phyloP scores from a whole-genome alignment of 768 basidiomycete species.

The Chalciporus sphaerocephalus region DNA sequence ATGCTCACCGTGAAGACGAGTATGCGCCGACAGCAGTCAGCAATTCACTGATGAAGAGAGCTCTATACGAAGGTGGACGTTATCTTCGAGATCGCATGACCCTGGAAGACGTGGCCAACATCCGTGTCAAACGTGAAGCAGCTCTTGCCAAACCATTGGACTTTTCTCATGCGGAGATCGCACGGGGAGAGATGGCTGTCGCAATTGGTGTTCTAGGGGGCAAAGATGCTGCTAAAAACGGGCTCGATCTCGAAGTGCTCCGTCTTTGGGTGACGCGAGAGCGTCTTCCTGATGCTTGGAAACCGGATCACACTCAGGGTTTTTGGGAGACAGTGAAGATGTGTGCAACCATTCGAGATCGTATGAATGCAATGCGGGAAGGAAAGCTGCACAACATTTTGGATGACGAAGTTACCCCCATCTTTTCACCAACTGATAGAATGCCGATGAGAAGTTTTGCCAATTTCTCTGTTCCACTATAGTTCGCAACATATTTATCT shows the following conservation, averaged over 20 bases:
- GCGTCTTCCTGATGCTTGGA: conserved; percentile 43
- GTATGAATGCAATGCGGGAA: conserved; percentile 20
- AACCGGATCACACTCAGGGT: conserved; percentile 31
- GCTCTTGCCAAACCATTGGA: conserved; percentile 34
- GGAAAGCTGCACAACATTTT: conserved; percentile 17
- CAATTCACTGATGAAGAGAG: conserved; percentile 35
- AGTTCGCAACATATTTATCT: too few species aligned
- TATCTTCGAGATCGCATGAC: conserved; percentile 28
- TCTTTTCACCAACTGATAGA: conserved; percentile 1
- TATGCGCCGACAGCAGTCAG: conserved; percentile 48
- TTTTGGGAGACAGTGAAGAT: conserved; percentile 23
- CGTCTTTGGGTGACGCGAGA: conserved; percentile 52
- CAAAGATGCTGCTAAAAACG: conserved; percentile 34
- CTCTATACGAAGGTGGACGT: conserved; percentile 35
- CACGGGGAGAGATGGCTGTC: conserved; percentile 63
- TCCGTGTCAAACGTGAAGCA: conserved; percentile 49
- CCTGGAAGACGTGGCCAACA: conserved; percentile 39
- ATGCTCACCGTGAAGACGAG: conserved; percentile 39
- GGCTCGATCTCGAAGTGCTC: conserved; percentile 45
- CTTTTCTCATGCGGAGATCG: conserved; percentile 51
- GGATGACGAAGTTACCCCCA: conserved; percentile 9
- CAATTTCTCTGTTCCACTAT: too few species aligned
- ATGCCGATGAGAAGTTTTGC: background rate
- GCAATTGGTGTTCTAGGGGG: conserved; percentile 48
- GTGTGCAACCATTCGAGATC: conserved; percentile 26